A percentile compares a stretch with the other conserved stretches of the same genome.
phyloP scores from a whole-genome alignment of 176 grass and related monocot species.

The Triticum dicoccoides region DNA sequence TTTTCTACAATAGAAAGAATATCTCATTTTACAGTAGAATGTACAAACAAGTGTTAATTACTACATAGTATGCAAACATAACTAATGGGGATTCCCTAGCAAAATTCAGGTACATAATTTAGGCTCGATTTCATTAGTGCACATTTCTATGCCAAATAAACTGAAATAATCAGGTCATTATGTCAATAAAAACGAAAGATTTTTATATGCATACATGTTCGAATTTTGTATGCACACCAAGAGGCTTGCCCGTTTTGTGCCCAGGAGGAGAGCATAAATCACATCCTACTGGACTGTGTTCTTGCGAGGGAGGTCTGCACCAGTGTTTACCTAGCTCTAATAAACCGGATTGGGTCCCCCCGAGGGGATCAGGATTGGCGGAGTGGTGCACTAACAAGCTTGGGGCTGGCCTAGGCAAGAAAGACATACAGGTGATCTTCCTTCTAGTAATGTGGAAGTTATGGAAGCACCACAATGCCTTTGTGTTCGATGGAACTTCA shows the following conservation, averaged over 20 bases:
- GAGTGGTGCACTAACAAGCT: no score
- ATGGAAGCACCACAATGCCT: background rate
- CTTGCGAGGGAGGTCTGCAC: background rate
- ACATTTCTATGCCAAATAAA: background rate
- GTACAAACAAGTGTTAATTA: slow-evolving; percentile 2
- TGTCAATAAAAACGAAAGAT: background rate
- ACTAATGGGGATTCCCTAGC: background rate
- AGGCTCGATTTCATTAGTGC: background rate
- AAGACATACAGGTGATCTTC: background rate
- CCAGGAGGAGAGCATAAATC: background rate
- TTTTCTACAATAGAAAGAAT: background rate
- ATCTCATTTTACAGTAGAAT: background rate
- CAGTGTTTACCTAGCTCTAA: background rate
- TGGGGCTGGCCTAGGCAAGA: no score
- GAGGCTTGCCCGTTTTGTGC: background rate
- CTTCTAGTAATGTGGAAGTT: background rate
- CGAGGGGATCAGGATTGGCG: no score
- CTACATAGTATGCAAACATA: background rate
- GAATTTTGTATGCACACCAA: background rate
- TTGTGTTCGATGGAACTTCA: background rate
- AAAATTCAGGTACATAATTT: background rate
- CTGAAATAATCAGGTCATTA: background rate
- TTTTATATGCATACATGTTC: background rate
- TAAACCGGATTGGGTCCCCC: background rate
- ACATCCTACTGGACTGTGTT: background rate